These are phyloP conservation scores for Saturnispora ahearnii DNA, from an alignment of 805 yeast species.

Conservation along the genomic window DNA sequence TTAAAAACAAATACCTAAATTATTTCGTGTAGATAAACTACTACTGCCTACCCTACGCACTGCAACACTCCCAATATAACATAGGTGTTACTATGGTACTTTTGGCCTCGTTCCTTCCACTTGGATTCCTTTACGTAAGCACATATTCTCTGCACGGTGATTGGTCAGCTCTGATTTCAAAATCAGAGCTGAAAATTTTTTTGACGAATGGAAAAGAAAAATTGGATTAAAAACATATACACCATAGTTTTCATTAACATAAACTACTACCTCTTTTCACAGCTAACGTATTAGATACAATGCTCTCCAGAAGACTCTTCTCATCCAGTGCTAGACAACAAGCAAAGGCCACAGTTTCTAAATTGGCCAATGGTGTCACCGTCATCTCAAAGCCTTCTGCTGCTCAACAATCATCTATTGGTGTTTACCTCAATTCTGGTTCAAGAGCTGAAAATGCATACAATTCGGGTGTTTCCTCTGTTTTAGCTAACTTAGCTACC, in stretches of 20 bases:
- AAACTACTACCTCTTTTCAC: too few species aligned
- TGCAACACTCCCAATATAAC: too few species aligned
- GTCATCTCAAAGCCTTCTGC: constrained; percentile 56
- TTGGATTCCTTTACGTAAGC: neutral
- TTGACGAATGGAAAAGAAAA: too few species aligned
- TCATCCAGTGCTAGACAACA: constrained; percentile 38
- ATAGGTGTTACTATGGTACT: too few species aligned
- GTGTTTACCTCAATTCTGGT: constrained; percentile 69
- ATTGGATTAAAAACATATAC: too few species aligned
- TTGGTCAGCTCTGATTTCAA: neutral
- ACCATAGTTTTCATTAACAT: too few species aligned
- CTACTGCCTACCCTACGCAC: too few species aligned
- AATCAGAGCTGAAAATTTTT: neutral
- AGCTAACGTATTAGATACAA: constrained; percentile 7
- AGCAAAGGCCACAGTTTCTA: constrained; percentile 59
- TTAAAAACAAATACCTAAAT: too few species aligned
- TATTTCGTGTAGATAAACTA: too few species aligned
- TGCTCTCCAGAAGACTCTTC: constrained; percentile 46
- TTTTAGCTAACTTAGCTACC: constrained; percentile 45
- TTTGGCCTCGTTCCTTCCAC: too few species aligned
- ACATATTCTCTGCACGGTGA: neutral
- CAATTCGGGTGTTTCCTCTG: constrained; percentile 73
- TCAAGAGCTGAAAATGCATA: constrained; percentile 71
- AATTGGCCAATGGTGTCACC: constrained; percentile 64
- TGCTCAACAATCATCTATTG: constrained; percentile 46